Conservation (phyloP, 306 rosid genomes). For the Prunus salicina region DNA sequence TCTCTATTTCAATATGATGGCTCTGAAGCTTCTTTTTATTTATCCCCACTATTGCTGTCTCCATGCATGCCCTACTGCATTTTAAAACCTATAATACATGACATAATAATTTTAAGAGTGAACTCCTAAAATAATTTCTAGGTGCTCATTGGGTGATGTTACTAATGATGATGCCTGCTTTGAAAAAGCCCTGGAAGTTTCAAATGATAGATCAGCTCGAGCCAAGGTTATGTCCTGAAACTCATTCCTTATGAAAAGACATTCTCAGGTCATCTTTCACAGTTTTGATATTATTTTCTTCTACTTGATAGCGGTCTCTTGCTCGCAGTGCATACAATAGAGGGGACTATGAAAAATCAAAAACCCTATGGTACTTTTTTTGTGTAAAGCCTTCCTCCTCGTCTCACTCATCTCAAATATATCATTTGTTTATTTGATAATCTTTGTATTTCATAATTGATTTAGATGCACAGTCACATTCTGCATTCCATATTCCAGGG, state of each 20-base stretch:
- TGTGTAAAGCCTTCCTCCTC: not conserved
- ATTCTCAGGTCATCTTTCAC: conserved; percentile 14
- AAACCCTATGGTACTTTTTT: conserved; percentile 46
- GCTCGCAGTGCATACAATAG: conserved; percentile 97
- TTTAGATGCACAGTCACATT: not conserved
- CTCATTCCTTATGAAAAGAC: not conserved
- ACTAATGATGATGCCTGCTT: conserved; percentile 76
- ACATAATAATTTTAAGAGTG: not conserved
- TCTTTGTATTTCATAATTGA: not conserved
- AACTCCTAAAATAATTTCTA: conserved; percentile 25
- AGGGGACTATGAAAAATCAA: conserved; percentile 78
- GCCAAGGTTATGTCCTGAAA: conserved; percentile 61
- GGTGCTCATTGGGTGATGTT: conserved; percentile 95
- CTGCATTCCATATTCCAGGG: conserved; percentile 45
- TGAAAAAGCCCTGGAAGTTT: conserved; percentile 88
- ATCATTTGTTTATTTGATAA: not conserved
- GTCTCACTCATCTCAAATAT: not conserved
- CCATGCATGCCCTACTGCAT: conserved; percentile 12
- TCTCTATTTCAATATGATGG: not conserved
- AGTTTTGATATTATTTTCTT: conserved; percentile 14
- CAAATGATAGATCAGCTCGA: conserved; percentile 77
- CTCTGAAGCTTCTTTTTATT: not conserved
- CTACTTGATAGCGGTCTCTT: conserved; percentile 67
- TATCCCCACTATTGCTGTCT: not conserved
- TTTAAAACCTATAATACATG: not conserved